A percentile compares a stretch with the other conserved stretches of the same genome.
Evolutionary conservation across 352 stramenopile genomes (phyloP).

Genomic region (Phytophthora macrochlamydospora): DNA sequence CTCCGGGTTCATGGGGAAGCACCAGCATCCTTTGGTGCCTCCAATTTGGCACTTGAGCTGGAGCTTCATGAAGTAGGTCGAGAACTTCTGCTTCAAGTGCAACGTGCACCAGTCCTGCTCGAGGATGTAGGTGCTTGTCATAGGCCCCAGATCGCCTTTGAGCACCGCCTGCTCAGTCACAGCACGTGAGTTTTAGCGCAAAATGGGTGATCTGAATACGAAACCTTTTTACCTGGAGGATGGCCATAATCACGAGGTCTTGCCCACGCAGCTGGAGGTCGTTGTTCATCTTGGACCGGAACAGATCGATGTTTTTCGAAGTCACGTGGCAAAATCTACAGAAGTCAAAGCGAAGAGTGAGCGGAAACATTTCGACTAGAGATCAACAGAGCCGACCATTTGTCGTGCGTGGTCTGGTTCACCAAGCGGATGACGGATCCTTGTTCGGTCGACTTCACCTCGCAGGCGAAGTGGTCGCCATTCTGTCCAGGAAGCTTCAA

Average conservation of each 20-base stretch:
- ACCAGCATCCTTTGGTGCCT: slow-evolving; percentile 15
- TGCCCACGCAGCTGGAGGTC: slow-evolving; percentile 14
- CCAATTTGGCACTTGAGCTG: slow-evolving; percentile 21
- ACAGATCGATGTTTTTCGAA: slow-evolving; percentile 15
- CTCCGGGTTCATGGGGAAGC: slow-evolving; percentile 24
- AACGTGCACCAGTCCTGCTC: slow-evolving; percentile 19
- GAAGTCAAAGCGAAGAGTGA: background rate
- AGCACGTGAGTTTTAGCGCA: too few species aligned
- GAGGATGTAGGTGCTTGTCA: slow-evolving; percentile 13
- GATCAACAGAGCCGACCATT: slow-evolving; percentile 5
- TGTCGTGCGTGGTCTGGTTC: slow-evolving; percentile 16
- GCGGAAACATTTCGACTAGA: background rate
- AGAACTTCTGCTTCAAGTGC: slow-evolving; percentile 20
- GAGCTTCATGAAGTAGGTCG: slow-evolving; percentile 27
- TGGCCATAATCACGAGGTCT: slow-evolving; percentile 7
- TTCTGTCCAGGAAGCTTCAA: slow-evolving; percentile 1
- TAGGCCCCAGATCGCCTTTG: slow-evolving; percentile 8
- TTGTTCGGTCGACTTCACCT: slow-evolving; percentile 6
- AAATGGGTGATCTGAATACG: background rate
- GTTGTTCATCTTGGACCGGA: slow-evolving; percentile 15
- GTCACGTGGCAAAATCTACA: slow-evolving; percentile 15
- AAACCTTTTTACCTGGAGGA: background rate
- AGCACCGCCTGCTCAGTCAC: slow-evolving; percentile 10
- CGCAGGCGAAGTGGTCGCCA: slow-evolving; percentile 1
- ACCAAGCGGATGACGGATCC: slow-evolving; percentile 9